Conservation (phyloP, 2,329 filamentous ascomycete species). For the Tricladium varicosporioides region DNA sequence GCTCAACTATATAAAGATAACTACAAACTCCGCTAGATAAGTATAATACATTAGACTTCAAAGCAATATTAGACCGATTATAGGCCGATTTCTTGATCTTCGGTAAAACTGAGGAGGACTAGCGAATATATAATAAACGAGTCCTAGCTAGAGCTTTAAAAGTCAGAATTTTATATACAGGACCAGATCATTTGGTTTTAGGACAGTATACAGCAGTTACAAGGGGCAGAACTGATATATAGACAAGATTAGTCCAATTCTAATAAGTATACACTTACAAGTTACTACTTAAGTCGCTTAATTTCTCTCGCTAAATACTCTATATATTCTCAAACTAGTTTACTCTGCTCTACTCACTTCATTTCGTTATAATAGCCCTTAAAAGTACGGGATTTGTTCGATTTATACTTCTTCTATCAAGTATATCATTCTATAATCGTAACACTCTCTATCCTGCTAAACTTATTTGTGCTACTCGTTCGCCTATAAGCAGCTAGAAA, state of each 20-base stretch:
- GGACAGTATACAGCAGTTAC: conserved; percentile 18
- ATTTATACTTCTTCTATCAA: conserved; percentile 17
- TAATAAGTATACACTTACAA: conserved; percentile 5
- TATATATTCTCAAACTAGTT: conserved; percentile 12
- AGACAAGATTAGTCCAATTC: conserved; percentile 12
- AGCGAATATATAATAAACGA: too few relatives aligned
- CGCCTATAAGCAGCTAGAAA: conserved; percentile 9
- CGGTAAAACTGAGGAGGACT: too few relatives aligned
- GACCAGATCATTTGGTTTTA: conserved; percentile 13
- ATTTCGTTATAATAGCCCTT: conserved; percentile 14
- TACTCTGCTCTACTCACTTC: conserved; percentile 9
- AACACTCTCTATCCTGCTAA: conserved; percentile 11
- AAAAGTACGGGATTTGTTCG: conserved; percentile 14
- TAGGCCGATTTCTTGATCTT: too few relatives aligned
- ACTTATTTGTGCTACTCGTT: conserved; percentile 6
- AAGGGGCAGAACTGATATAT: conserved; percentile 16
- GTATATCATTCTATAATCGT: conserved; percentile 5
- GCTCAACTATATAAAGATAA: too few relatives aligned
- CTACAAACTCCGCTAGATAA: too few relatives aligned
- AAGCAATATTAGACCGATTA: too few relatives aligned
- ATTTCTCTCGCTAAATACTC: conserved; percentile 7
- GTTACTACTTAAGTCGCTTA: conserved; percentile 12
- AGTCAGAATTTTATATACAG: too few relatives aligned
- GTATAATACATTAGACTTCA: too few relatives aligned
- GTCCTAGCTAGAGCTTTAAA: too few relatives aligned